Base-by-base conservation (phyloP, 1,139 yeast species). In the Suhomyces bolitotheri region DNA sequence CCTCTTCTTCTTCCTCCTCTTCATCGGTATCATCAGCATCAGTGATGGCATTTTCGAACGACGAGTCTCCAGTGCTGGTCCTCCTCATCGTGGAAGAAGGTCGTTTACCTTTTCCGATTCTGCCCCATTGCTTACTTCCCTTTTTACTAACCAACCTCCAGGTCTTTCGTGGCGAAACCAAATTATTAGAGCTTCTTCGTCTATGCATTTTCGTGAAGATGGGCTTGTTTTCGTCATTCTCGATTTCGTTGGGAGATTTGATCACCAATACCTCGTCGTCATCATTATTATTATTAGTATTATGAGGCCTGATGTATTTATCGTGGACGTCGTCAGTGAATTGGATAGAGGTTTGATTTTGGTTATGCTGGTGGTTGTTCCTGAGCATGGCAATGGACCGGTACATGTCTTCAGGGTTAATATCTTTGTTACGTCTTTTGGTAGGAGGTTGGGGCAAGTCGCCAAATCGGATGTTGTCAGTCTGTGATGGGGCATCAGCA, bases 211-310 rank as follows among this genome's bases (percentile, higher is more conserved):
- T 60, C 16, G 67, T 66, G 40, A 49, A 69, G 20, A 70, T 70
- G 2, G 72, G 71, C 15, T 54, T 56, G 25, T 55, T 51, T 14
- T 60, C 66, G 12, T 46, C 45, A 15, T 63, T 49, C 53, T 77
- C 76, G 58, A 89, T 65, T 49, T 83, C 95, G 24, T 80, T 76
- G 1, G 96, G 97, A 2, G 95, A 81, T 46, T 77, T 76, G 37
- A 89, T 84, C 9, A 85, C 79, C 31, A 90, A 64, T 1, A 94
- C 89, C 8, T 95, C 96, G 2, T 90, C 96, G 23, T 80, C 82
- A 21, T 80, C 81, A 15, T 27, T 24, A 20, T 29, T 54, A 10
- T 90, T 96, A 23, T 80, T 81, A 22, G 79, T 81, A 11, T 25
- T 24, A 20, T 26, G 53, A 27, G 72, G 71, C 31, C 67, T 66